Percentiles rank a stretch among this genome's conserved stretches.
Conservation (phyloP, 345 rosid species). For the Eucalyptus shirleyi region DNA sequence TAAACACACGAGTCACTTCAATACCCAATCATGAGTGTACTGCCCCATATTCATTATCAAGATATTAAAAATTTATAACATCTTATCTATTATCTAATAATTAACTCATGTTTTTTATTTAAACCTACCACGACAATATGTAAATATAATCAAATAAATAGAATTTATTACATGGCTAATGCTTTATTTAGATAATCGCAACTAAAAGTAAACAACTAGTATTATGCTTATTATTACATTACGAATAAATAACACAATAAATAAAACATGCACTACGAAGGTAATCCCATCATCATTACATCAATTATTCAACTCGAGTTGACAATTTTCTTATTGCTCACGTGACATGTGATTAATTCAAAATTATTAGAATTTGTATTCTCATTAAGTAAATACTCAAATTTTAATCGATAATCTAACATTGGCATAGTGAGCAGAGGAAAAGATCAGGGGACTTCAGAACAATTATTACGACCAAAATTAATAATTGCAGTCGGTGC, state of each 20-base stretch:
- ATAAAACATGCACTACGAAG: not conserved
- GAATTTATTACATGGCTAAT: not conserved
- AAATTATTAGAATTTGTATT: not conserved
- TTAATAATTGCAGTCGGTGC: too few species aligned
- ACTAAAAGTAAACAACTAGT: not conserved
- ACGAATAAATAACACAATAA: accelerated
- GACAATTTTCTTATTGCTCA: not conserved
- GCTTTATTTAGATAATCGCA: not conserved
- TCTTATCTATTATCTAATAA: not conserved
- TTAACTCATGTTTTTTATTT: not conserved
- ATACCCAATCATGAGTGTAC: not conserved
- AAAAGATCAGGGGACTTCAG: not conserved
- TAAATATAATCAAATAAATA: not conserved
- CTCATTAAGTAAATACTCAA: not conserved
- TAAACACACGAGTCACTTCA: not conserved
- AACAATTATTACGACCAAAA: not conserved
- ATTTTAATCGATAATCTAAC: not conserved
- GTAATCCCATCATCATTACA: not conserved
- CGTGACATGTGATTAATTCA: accelerated
- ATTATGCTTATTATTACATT: not conserved
- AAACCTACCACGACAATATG: not conserved
- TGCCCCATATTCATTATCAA: not conserved
- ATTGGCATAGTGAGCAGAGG: not conserved
- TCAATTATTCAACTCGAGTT: not conserved
- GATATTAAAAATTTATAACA: not conserved